These are phyloP conservation scores for Dryas integrifolia DNA, from an alignment of 331 rosid genomes.

Conservation along the genomic window DNA sequence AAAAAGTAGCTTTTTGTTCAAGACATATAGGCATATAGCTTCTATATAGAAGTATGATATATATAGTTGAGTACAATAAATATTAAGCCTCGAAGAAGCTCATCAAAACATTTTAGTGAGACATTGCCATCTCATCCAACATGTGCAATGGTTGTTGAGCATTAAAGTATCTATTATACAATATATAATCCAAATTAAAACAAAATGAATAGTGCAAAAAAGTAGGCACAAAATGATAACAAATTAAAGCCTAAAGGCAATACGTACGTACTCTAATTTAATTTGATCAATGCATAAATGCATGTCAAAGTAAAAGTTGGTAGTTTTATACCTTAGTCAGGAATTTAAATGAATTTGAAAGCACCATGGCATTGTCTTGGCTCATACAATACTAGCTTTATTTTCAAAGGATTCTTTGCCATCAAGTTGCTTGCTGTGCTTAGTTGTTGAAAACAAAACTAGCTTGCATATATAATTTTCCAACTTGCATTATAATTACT, in stretches of 20 bases:
- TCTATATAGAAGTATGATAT: background rate
- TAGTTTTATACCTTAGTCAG: no score
- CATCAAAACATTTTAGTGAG: background rate
- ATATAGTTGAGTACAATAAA: background rate
- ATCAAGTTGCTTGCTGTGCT: no score
- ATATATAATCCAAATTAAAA: background rate
- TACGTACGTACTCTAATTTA: no score
- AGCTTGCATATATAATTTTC: background rate
- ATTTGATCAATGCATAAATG: no score
- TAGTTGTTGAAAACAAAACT: no score
- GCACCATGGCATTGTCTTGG: background rate
- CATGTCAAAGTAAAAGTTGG: background rate
- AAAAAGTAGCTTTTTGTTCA: background rate
- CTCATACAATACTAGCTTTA: no score
- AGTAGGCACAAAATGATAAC: background rate
- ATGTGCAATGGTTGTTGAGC: background rate
- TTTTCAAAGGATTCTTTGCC: no score
- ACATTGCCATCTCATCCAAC: background rate
- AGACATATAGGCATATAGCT: no score
- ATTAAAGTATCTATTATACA: background rate
- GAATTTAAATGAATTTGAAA: background rate
- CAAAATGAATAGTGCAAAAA: background rate
- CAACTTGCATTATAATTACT: background rate
- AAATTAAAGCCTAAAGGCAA: background rate
- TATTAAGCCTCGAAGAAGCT: background rate